Base-by-base conservation (phyloP, 495 filamentous ascomycete genomes). In the Barbatosphaeria neglecta region DNA sequence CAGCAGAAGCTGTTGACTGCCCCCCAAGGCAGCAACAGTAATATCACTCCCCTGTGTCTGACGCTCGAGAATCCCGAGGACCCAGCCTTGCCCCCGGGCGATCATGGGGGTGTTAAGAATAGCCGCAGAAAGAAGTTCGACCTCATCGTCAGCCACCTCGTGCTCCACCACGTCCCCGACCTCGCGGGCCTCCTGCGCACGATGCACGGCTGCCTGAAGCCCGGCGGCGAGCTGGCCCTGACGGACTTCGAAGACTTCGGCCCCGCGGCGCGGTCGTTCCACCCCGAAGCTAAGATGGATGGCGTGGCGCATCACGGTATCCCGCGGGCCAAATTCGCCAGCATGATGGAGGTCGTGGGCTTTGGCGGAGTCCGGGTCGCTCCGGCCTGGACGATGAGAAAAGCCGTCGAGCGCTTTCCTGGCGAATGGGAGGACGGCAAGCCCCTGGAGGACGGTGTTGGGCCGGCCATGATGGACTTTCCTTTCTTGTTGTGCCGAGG, bases 221-320 rank as follows among this genome's bases (percentile, higher is more conserved):
- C 65, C 0, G 69, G 69, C n/a, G 59, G 74, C 25, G 0, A 47
- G 41, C 63, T 75, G 0, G 65, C 69, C 41, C 49, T 77, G 46
- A 77, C 75, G n/a, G 75, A 79, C 40, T 79, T 73, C 55, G 73
- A 79, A 53, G 67, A 79, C 40, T 75, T 70, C 47, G 75, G 75
- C 6, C 68, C 70, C 0, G 72, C 68, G 31, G 74, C 74, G 15
- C 52, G 65, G 22, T 54, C 52, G 45, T 79, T 76, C 40, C 75
- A 79, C 53, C 68, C 75, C 3, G 59, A 62, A 50, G 42, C 48
- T 2, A 76, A 72, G 58, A 62, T 75, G 62, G 69, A 65, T 7
- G 74, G 70, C 2, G 74, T 78, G 9, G 68, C 74, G 61, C 49
- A 75, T 39, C 75, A 79, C 57, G 75, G 75, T 18, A 68, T 79